Evolutionary conservation across 352 stramenopile species (phyloP), one percentile per base, ranked within the genome.

Genomic region (Globisporangium apiculatum): DNA sequence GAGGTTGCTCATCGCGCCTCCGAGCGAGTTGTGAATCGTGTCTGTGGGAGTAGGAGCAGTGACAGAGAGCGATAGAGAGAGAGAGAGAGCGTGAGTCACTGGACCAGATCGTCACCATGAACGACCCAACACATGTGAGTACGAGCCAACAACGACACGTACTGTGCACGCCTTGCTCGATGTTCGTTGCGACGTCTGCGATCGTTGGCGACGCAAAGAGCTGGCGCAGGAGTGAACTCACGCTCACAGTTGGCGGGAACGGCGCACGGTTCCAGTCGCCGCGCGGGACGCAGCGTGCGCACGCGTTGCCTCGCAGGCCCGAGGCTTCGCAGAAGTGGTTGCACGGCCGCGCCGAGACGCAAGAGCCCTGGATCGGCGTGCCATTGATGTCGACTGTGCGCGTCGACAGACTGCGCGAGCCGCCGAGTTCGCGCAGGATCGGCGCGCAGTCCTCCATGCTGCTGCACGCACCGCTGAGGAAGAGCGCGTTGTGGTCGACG

Each of bases 281-380:
- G 9, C 86, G 83, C 53, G 86, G 82, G 5, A 95, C 68, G 62
- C 86, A 95, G 7, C 53, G 68, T 11, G 76, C 72, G 50, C 84
- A 94, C 15, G 59, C 37, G 0, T 53, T 58, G 11, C 64, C 66
- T 0, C 43, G 47, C 15, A 87, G 64, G 36, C 67, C 63, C 15
- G 81, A 80, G 4, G 76, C 74, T 60, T 95, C 76, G 40, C 86
- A 95, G 59, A 93, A 95, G 57, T 93, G 85, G 55, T 91, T 67
- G 8, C 73, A 48, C 24, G 83, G 83, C 0, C 56, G 61, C 18
- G 31, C 59, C 7, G 52, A 24, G 31, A 93, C 76, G 38, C 85
- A 94, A 1, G 62, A 83, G 51, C 77, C 85, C 9, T 61, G 12
- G 17, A 92, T 72, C 1, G 79, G 79, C 6, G 75, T 83, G 46